Evolutionary conservation across 352 stramenopile genomes (phyloP), one percentile per base, ranked within the genome.

Genomic region (Globisporangium camurandrum): DNA sequence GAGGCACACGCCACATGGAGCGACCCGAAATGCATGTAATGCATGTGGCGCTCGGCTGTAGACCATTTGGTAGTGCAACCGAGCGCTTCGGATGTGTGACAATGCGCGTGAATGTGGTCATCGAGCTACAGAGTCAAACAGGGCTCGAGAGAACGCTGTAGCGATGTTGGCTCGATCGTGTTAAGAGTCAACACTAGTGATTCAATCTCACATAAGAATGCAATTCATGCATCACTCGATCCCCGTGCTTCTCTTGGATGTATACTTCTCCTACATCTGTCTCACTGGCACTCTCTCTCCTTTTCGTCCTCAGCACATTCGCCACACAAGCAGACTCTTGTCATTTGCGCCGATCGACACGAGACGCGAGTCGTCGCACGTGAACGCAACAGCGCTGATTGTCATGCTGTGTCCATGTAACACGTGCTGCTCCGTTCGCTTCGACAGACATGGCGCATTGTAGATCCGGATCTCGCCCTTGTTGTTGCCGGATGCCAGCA

Each of bases 271-370:
- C 6, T 11, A 6, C 30, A 6, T 34, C 6, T 11, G 10, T 39
- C 10, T 16, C 14, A 39, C 33, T 6, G 14, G 10, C 5, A 16
- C 3, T 16, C 1, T 23, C 36, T 41, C 36, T 3, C 17, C n/a
- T 12, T 22, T 41, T 19, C 6, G 17, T 5, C 14, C 4, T 55
- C 31, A 61, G 41, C 46, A 48, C 9, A 65, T 27, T 7, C 36
- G 24, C 77, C 81, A 93, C n/a, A 90, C 75, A 34, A 93, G 67
- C 12, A 93, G 34, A 36, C 66, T 84, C 46, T 81, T 82, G 62
- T 90, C 81, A 40, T 75, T 74, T n/a, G 62, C 71, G 10, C 81
- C 81, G 49, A 90, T 73, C 48, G 68, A 79, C 37, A 90, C 66
- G 40, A 93, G 54, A 3, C 67, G 69, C 28, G 68, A 63, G 51